These are phyloP conservation scores for Hypocreales sp. DNA, from an alignment of 2,329 filamentous ascomycete species.

Conservation along the genomic window DNA sequence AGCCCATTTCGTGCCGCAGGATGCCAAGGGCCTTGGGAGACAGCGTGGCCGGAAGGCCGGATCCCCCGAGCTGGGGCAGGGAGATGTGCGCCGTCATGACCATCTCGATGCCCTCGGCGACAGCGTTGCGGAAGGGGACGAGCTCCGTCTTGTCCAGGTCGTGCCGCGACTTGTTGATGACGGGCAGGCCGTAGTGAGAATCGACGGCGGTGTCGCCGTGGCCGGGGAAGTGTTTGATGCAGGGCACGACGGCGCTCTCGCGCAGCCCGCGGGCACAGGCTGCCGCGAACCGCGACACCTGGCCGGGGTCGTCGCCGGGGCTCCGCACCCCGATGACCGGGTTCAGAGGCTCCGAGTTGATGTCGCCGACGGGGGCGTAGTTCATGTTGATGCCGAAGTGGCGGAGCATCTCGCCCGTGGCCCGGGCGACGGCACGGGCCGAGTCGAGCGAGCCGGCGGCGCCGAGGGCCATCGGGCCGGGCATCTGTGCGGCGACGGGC, in stretches of 20 bases:
- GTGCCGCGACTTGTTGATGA: constrained; percentile 8
- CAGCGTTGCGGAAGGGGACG: constrained; percentile 8
- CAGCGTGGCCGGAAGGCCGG: constrained; percentile 8
- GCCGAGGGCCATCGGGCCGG: constrained; percentile 10
- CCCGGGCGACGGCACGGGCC: constrained; percentile 6
- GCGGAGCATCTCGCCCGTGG: constrained; percentile 8
- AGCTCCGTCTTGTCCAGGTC: constrained; percentile 9
- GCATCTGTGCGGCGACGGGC: constrained; percentile 9
- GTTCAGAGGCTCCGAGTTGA: constrained; percentile 12
- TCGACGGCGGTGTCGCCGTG: constrained; percentile 12
- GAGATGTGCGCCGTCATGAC: constrained; percentile 14
- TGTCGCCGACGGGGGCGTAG: constrained; percentile 11
- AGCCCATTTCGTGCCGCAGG: constrained; percentile 8
- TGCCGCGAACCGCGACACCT: constrained; percentile 7
- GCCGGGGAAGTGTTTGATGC: constrained; percentile 12
- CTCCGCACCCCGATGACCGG: constrained; percentile 12
- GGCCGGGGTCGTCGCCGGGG: constrained; percentile 9
- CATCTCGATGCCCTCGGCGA: constrained; percentile 10
- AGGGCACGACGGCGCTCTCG: constrained; percentile 7
- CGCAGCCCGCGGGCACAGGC: constrained; percentile 9
- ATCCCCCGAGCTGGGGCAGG: constrained; percentile 8
- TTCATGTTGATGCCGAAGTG: constrained; percentile 14
- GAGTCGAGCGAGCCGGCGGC: constrained; percentile 7
- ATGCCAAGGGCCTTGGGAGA: constrained; percentile 9
- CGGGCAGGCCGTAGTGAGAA: constrained; percentile 11